Evolutionary conservation across 2,329 filamentous ascomycete species (phyloP).

Genomic region (Aspergillus texensis): DNA sequence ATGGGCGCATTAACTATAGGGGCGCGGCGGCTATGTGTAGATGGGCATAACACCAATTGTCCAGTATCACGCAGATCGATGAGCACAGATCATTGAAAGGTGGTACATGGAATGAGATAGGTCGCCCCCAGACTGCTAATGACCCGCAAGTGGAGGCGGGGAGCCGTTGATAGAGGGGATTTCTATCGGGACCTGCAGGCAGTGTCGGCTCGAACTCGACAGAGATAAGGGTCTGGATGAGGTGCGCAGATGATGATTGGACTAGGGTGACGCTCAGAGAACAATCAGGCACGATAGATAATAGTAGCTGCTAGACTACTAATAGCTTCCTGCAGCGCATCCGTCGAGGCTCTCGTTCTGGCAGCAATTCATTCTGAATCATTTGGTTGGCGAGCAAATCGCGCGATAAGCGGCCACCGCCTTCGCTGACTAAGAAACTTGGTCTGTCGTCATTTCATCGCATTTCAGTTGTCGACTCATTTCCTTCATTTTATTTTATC

Average conservation of each 20-base stretch:
- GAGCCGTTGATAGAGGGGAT: constrained; percentile 8
- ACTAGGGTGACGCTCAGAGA: neutral
- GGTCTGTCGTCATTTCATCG: neutral
- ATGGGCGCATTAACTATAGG: constrained; percentile 10
- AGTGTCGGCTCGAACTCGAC: neutral
- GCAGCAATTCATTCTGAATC: neutral
- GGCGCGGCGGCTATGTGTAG: neutral
- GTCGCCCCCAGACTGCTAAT: constrained; percentile 3
- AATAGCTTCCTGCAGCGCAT: neutral
- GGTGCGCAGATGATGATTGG: neutral
- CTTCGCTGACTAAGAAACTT: neutral
- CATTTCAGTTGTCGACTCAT: neutral
- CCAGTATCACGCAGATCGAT: neutral
- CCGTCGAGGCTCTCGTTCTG: constrained; percentile 8
- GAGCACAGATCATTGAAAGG: neutral
- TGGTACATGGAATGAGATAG: constrained; percentile 2
- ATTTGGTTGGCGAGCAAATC: neutral
- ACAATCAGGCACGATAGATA: neutral
- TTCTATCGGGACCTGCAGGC: neutral
- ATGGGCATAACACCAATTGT: neutral
- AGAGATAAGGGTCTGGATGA: constrained; percentile 1
- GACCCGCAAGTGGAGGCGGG: constrained; percentile 15
- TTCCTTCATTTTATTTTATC: neutral
- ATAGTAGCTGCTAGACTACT: constrained; percentile 1
- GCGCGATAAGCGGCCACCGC: constrained; percentile 8